Conservation (phyloP, 1,284 basidiomycete species). For the Agaricales sp. region DNA sequence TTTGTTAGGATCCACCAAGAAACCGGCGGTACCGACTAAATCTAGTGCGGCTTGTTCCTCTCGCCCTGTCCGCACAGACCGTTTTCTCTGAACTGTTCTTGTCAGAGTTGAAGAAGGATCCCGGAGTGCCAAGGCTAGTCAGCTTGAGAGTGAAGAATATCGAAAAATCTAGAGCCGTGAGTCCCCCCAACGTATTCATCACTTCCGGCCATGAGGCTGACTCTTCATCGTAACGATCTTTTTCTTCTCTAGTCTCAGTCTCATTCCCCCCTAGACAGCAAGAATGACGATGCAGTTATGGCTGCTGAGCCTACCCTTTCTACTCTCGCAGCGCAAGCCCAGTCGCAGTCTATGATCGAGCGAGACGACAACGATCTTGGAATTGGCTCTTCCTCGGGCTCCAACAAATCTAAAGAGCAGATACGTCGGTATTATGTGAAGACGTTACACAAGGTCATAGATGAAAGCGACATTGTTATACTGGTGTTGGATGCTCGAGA, state of each 20-base stretch:
- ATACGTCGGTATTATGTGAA: slow-evolving; percentile 61
- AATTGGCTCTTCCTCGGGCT: slow-evolving; percentile 17
- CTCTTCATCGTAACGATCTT: slow-evolving; percentile 6
- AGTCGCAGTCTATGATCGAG: slow-evolving; percentile 17
- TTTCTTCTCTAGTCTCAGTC: slow-evolving; percentile 18
- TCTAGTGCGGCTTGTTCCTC: neutral
- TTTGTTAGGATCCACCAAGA: neutral
- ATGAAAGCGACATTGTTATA: slow-evolving; percentile 86
- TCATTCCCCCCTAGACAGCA: slow-evolving; percentile 24
- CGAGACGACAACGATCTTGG: slow-evolving; percentile 21
- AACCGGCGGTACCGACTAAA: neutral
- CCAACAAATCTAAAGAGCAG: slow-evolving; percentile 56
- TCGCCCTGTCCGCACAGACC: neutral
- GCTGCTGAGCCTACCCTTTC: slow-evolving; percentile 62
- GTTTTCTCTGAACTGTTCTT: neutral
- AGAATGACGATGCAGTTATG: slow-evolving; percentile 44
- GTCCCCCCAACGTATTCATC: too few species aligned
- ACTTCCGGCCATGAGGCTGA: slow-evolving; percentile 4
- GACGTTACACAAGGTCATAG: slow-evolving; percentile 84
- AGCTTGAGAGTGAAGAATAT: slow-evolving; percentile 53
- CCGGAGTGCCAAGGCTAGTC: slow-evolving; percentile 70
- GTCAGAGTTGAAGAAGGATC: slow-evolving; percentile 73
- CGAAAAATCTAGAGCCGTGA: slow-evolving; percentile 35
- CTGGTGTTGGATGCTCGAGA: slow-evolving; percentile 86
- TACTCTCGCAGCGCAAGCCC: slow-evolving; percentile 38